These are phyloP conservation scores for Acacia pycnantha DNA, from an alignment of 331 rosid species.

Conservation along the genomic window DNA sequence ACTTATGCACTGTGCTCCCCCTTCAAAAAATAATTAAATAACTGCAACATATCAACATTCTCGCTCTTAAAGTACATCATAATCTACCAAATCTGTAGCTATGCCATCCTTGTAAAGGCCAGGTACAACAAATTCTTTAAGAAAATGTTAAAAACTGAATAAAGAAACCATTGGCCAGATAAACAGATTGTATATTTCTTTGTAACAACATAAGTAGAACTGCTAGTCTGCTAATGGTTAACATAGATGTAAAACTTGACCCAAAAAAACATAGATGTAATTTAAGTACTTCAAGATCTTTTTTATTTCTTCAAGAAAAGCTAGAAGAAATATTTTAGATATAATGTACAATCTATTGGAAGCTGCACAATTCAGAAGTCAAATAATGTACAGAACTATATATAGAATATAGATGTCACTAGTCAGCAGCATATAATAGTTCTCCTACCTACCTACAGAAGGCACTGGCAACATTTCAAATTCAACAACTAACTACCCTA, in stretches of 20 bases:
- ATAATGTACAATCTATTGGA: too few relatives aligned
- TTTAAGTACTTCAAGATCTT: neutral
- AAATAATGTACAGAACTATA: neutral
- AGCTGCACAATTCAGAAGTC: too few relatives aligned
- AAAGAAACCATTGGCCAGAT: neutral
- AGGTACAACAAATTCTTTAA: neutral
- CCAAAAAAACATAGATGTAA: too few relatives aligned
- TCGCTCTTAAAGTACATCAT: neutral
- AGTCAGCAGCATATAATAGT: neutral
- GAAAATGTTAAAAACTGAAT: neutral
- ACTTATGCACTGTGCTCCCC: neutral
- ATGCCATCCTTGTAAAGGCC: neutral
- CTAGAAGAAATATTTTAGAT: neutral
- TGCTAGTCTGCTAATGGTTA: neutral
- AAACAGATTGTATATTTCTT: neutral
- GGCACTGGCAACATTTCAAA: neutral
- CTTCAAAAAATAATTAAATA: too few relatives aligned
- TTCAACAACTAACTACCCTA: neutral
- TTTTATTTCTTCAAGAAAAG: neutral
- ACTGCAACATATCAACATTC: neutral
- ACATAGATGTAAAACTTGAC: too few relatives aligned
- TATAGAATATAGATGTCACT: neutral
- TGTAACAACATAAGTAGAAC: neutral
- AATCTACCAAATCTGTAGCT: neutral
- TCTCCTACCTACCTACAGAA: slow-evolving; percentile 2